Conservation (phyloP, 164 flowering plant species). For the Paratinospora sagittata region DNA sequence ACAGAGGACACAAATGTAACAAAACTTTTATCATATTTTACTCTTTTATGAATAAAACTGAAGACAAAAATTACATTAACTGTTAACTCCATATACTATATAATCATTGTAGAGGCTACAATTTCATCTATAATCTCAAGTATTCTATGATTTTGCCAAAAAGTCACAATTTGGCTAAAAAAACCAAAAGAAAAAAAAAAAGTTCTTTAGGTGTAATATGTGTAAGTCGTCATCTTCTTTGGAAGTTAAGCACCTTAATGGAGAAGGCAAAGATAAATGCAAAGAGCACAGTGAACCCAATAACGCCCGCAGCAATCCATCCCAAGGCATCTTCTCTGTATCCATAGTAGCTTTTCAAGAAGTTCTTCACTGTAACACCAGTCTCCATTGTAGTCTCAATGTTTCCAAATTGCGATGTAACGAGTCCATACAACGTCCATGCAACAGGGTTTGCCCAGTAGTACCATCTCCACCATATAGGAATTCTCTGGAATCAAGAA, state of each 20-base stretch:
- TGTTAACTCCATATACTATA: not conserved
- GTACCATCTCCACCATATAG: slow-evolving; percentile 58
- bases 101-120: too few species aligned
- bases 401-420: slow-evolving; percentile 45
- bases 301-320: slow-evolving; percentile 24
- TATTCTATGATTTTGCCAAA: too few species aligned
- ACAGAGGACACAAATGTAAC: not conserved
- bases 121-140: too few species aligned
- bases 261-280: slow-evolving; percentile 39
- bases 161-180: too few species aligned
- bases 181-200: too few species aligned
- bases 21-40: not conserved
- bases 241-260: slow-evolving; percentile 31
- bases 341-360: slow-evolving; percentile 31
- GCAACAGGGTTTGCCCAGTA: slow-evolving; percentile 48
- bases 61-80: not conserved
- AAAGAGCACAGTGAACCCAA: slow-evolving; percentile 35
- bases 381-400: slow-evolving; percentile 13
- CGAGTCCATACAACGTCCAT: slow-evolving; percentile 43
- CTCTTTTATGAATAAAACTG: not conserved
- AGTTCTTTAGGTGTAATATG: too few species aligned
- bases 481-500: slow-evolving; percentile 37
- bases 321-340: slow-evolving; percentile 29
- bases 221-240: slow-evolving; percentile 15
- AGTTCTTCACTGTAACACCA: slow-evolving; percentile 23